Evolutionary conservation across 345 rosid species (phyloP).

Genomic region (Salix caprea): DNA sequence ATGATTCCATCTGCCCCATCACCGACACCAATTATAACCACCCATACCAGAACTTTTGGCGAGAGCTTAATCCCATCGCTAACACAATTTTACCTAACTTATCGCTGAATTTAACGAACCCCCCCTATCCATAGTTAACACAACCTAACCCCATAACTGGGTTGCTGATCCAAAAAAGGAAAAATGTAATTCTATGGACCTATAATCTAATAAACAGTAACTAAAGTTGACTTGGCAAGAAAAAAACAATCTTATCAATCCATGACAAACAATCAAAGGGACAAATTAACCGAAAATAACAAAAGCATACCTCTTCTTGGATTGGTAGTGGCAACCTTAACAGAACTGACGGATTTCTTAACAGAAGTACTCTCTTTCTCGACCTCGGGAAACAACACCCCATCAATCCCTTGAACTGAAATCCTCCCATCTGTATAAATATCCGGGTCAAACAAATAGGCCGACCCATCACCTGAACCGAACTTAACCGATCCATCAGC

Average conservation of each 20-base stretch:
- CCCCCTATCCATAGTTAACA: no score
- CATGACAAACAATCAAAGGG: neutral
- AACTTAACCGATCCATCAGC: slow-evolving; percentile 63
- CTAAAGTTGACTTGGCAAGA: neutral
- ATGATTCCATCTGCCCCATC: slow-evolving; percentile 5
- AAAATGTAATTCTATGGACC: neutral
- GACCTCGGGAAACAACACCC: slow-evolving; percentile 71
- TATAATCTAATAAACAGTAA: neutral
- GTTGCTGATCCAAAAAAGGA: neutral
- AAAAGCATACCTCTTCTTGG: slow-evolving; percentile 73
- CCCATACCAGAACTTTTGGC: neutral
- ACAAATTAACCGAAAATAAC: neutral
- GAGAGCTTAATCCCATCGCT: neutral
- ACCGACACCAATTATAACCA: slow-evolving; percentile 8
- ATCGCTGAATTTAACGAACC: no score
- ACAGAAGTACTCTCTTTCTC: slow-evolving; percentile 29
- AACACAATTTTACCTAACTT: neutral
- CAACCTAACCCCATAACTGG: neutral
- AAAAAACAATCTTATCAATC: neutral
- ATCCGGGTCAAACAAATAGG: slow-evolving; percentile 63
- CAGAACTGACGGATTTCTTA: slow-evolving; percentile 15
- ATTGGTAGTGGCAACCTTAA: slow-evolving; percentile 55
- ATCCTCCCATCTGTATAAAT: slow-evolving; percentile 91
- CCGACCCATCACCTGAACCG: slow-evolving; percentile 47
- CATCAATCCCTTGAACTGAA: slow-evolving; percentile 94